Base-by-base conservation (phyloP, 352 stramenopile species). In the Phytophthora pinifolia region DNA sequence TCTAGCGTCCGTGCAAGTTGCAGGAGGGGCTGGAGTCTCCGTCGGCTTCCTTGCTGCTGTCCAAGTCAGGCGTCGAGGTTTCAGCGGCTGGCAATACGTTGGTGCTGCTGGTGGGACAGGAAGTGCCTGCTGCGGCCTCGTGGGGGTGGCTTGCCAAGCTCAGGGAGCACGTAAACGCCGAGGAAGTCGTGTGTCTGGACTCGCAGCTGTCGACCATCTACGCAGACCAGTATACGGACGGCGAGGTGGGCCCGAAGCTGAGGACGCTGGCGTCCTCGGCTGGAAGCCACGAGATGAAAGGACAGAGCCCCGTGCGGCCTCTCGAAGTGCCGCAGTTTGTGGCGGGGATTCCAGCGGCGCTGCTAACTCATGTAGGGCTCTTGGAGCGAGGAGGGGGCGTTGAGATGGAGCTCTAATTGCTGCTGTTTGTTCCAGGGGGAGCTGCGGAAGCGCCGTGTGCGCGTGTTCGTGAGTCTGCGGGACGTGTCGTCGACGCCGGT, bases 281-380 rank as follows among this genome's bases (percentile, higher is more conserved):
- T 9, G 73, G 75, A 9, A 47, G 59, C 8, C 41, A 62, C 3
- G 58, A 77, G 12, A 55, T 45, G 31, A 70, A 72, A 50, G 45
- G 65, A 17, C 49, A 61, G 9, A 65, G 59, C 4, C 61, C 70
- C 1, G 67, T 86, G 54, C 70, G 62, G 15, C 49, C 65, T 22
- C 68, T 90, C 7, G 70, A 83, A 57, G 72, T 78, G 2, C 79
- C 79, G 7, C 79, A 79, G 43, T 88, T 87, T 52, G 54, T 79
- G 4, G 58, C 62, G 5, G 77, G 79, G 10, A 45, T 88, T 8
- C 58, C 79, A 2, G 79, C 79, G 0, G 79, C 73, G 9, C 50
- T 88, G 6, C 63, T 90, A 36, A 88, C 79, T 20, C 67, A 84
- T 49, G 79, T 89, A 65, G 22, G 64, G 39, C 20, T 35, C 45